Evolutionary conservation across 2,329 filamentous ascomycete genomes (phyloP).

Genomic region (Fusarium penzigii): DNA sequence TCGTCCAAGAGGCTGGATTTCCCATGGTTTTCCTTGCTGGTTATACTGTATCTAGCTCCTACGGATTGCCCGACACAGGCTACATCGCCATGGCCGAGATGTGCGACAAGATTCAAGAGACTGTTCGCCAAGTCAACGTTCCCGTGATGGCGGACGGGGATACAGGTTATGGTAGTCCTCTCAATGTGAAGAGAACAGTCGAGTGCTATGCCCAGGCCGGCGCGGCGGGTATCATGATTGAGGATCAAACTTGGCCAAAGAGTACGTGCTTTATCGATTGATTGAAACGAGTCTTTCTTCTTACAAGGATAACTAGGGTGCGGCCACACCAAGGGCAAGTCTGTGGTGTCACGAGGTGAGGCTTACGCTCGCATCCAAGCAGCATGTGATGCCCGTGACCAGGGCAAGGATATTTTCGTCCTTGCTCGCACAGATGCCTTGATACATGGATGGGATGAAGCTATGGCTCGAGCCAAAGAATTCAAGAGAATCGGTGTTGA

Average conservation of each 20-base stretch:
- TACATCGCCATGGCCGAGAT: conserved; percentile 51
- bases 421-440: conserved; percentile 45
- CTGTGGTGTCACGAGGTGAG: conserved; percentile 45
- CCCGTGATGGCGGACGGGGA: conserved; percentile 50
- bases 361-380: conserved; percentile 47
- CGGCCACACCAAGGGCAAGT: conserved; percentile 47
- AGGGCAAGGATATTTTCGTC: conserved; percentile 46
- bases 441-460: conserved; percentile 46
- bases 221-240: conserved; percentile 43
- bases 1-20: conserved; percentile 48
- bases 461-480: conserved; percentile 40
- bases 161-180: conserved; percentile 48
- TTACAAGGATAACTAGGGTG: conserved; percentile 14
- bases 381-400: conserved; percentile 45
- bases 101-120: conserved; percentile 47
- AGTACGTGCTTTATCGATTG: conserved; percentile 33
- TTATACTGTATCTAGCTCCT: conserved; percentile 41
- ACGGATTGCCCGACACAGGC: conserved; percentile 48
- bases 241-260: conserved; percentile 52
- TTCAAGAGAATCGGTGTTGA: conserved; percentile 45
- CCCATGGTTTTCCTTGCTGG: conserved; percentile 47
- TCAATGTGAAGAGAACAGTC: conserved; percentile 48
- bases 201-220: conserved; percentile 41
- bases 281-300: background rate
- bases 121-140: conserved; percentile 37